Percentiles rank a stretch among this genome's conserved stretches.
Evolutionary conservation across 768 basidiomycete species (phyloP).

Genomic region (Termitomyces sp.): DNA sequence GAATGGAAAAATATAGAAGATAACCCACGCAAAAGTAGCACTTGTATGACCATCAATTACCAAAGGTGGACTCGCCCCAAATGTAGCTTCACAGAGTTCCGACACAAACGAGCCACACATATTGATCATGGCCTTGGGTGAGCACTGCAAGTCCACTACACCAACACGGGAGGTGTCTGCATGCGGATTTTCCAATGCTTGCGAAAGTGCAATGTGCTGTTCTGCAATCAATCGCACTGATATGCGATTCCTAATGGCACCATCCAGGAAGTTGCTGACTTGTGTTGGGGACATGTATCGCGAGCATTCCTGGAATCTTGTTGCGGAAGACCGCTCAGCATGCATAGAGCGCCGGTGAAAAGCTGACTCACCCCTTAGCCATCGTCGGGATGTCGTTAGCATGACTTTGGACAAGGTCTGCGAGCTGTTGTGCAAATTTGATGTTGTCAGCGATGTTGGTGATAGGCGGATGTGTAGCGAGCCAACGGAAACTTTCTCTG

Average conservation of each 20-base stretch:
- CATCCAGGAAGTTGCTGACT: constrained; percentile 77
- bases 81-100: constrained; percentile 81
- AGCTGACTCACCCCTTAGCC: constrained; percentile 70
- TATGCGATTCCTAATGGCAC: constrained; percentile 82
- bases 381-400: constrained; percentile 87
- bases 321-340: not conserved
- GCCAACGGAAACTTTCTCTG: constrained; percentile 63
- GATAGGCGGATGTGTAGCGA: constrained; percentile 66
- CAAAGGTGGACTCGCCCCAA: constrained; percentile 67
- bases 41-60: constrained; percentile 68
- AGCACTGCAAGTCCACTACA: constrained; percentile 71
- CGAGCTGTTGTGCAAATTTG: constrained; percentile 64
- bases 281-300: constrained; percentile 81
- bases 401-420: constrained; percentile 70
- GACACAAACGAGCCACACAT: constrained; percentile 84
- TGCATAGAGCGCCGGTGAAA: not conserved
- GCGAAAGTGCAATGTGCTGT: constrained; percentile 84
- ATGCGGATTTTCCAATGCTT: constrained; percentile 48
- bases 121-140: constrained; percentile 67
- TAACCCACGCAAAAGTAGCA: constrained; percentile 74
- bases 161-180: constrained; percentile 50
- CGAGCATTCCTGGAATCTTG: constrained; percentile 82
- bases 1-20: not conserved
- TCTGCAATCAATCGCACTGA: constrained; percentile 87
- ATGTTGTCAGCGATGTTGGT: constrained; percentile 67